Evolutionary conservation across 768 basidiomycete species (phyloP), one percentile per base, ranked within the genome.

Genomic region (Agrocybe pediades): DNA sequence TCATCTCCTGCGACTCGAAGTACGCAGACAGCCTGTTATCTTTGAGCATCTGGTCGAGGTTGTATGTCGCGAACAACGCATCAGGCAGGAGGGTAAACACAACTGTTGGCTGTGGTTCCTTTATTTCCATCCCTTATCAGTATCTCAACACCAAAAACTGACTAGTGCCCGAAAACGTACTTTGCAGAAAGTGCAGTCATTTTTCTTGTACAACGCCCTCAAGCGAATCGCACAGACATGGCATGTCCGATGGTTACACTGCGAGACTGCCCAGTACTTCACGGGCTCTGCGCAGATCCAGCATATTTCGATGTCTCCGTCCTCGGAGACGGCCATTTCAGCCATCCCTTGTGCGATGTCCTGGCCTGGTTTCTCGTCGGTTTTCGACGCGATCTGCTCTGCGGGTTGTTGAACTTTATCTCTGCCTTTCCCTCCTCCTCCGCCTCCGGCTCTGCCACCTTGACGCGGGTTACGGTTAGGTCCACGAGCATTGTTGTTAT

Each of bases 111-210:
- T 92, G 90, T 3, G 86, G 82, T 63, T 87, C 86, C 91, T 92
- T 5, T 43, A 47, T 9, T 30, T 13, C 20, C 20, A 30, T 15
- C 4, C n/a, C 13, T 36, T 4, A 36, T 11, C 33, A 33, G n/a
- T n/a, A 24, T 33, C 24, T 15, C 20, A 29, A 36, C 5, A 29
- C 41, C 15, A 8, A 45, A 6, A 30, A 1, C 11, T 17, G 15
- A 26, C 20, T 21, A 20, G 17, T 7, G 8, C 29, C 9, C 9
- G 19, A 50, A n/a, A 21, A 69, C 80, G 9, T 48, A 88, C 93
- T 83, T 98, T 98, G 80, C 96, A 99, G 68, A 97, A 97, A 0
- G 96, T 92, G 65, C 96, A 98, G 13, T 95, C 91, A 39, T 72
- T 75, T 68, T 91, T 95, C 77, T 98, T 98, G 78, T 97, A 99